These are phyloP conservation scores for Aspergillus sclerotiicarbonarius DNA, from an alignment of 495 filamentous ascomycete species.

Conservation along the genomic window DNA sequence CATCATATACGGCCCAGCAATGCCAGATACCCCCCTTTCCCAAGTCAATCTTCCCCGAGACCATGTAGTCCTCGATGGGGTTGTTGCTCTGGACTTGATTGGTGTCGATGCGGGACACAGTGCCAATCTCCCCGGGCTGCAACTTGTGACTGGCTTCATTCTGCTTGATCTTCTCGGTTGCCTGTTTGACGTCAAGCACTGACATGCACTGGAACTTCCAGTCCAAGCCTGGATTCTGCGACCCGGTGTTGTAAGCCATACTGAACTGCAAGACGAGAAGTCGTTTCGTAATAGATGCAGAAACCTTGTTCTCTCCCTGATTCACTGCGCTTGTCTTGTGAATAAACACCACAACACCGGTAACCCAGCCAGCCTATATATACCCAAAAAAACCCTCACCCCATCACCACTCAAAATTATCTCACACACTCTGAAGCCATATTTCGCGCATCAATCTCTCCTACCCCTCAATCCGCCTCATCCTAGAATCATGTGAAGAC, in stretches of 20 bases:
- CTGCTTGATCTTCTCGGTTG: neutral
- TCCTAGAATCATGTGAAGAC: neutral
- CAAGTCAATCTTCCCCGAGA: neutral
- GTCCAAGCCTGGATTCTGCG: neutral
- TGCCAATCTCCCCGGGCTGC: neutral
- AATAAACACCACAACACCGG: neutral
- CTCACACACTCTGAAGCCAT: no score
- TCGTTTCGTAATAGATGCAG: no score
- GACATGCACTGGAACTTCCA: neutral
- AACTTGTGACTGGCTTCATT: neutral
- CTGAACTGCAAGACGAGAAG: neutral
- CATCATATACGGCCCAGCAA: neutral
- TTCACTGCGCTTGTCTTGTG: no score
- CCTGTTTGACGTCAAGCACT: neutral
- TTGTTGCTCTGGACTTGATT: neutral
- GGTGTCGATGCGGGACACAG: neutral
- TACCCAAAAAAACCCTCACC: neutral
- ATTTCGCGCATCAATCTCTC: neutral
- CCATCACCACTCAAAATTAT: neutral
- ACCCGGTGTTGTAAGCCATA: neutral
- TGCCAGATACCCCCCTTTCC: neutral
- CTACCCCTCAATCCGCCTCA: neutral
- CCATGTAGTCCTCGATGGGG: neutral
- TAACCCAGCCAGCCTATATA: neutral
- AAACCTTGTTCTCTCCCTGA: no score